Conservation (phyloP, 2,329 filamentous ascomycete species). For the Talaromyces islandicus region DNA sequence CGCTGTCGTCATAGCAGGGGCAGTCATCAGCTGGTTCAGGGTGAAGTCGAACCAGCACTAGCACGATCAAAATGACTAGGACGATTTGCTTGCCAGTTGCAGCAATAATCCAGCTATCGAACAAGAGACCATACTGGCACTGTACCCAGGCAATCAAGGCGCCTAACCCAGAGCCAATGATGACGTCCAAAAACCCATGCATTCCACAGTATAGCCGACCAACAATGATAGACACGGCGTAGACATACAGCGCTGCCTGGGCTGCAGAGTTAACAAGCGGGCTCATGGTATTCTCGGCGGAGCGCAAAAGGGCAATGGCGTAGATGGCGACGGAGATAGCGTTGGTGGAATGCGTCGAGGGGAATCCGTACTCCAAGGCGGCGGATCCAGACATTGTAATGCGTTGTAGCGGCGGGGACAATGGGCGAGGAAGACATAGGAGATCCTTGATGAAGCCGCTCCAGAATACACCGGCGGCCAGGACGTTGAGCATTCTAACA, state of each 20-base stretch:
- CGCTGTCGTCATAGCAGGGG: constrained; percentile 93
- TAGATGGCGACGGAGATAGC: constrained; percentile 92
- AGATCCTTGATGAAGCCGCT: constrained; percentile 94
- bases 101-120: constrained; percentile 66
- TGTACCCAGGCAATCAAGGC: constrained; percentile 55
- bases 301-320: constrained; percentile 63
- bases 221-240: constrained; percentile 81
- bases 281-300: constrained; percentile 57
- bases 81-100: constrained; percentile 60
- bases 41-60: constrained; percentile 78
- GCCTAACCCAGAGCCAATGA: constrained; percentile 73
- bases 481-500: constrained; percentile 57
- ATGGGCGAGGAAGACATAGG: constrained; percentile 80
- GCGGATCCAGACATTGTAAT: constrained; percentile 98
- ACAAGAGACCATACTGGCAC: constrained; percentile 48
- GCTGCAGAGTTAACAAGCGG: constrained; percentile 56
- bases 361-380: constrained; percentile 93
- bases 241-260: constrained; percentile 70
- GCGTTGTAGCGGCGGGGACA: constrained; percentile 84
- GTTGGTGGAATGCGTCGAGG: constrained; percentile 94
- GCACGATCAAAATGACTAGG: constrained; percentile 59
- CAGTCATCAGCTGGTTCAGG: constrained; percentile 96
- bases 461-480: constrained; percentile 74
- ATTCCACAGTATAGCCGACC: constrained; percentile 95
- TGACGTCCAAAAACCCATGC: constrained; percentile 92